Evolutionary conservation across 371 early-diverging fungal genomes (phyloP).

Genomic region (Smittium mucronatum): DNA sequence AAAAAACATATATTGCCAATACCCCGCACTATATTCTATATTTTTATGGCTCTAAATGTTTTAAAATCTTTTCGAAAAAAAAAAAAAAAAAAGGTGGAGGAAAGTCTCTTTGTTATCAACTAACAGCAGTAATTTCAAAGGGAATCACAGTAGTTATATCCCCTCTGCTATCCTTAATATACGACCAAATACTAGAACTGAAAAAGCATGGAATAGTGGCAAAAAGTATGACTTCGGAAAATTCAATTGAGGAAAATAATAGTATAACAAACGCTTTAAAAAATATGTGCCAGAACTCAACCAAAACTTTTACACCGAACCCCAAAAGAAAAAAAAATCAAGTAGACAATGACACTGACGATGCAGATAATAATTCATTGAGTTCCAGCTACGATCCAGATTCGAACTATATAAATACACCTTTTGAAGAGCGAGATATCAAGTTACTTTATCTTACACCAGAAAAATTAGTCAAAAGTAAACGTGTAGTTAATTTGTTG

Average conservation of each 20-base stretch:
- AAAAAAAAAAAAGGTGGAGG: constrained; percentile 48
- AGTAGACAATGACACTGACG: constrained; percentile 2
- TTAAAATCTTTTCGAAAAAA: neutral
- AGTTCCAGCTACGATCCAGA: neutral
- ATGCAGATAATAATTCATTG: neutral
- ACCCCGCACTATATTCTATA: neutral
- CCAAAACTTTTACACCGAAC: too few species aligned
- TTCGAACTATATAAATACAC: neutral
- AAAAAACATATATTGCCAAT: neutral
- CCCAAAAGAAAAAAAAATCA: constrained; percentile 14
- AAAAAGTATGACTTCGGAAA: constrained; percentile 45
- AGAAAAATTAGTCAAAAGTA: constrained; percentile 66
- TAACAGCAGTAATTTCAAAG: constrained; percentile 60
- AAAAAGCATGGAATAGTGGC: constrained; percentile 52
- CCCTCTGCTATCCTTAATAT: constrained; percentile 69
- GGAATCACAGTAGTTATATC: constrained; percentile 75
- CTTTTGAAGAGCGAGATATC: constrained; percentile 7
- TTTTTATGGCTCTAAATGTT: neutral
- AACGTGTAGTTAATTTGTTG: constrained; percentile 50
- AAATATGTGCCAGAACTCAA: constrained; percentile 10
- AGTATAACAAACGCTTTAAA: constrained; percentile 36
- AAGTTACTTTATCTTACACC: constrained; percentile 79
- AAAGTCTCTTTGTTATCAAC: constrained; percentile 77
- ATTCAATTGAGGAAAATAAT: constrained; percentile 41
- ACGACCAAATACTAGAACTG: constrained; percentile 71